phyloP scores from a whole-genome alignment of 768 basidiomycete genomes.

The Lactarius vividus region DNA sequence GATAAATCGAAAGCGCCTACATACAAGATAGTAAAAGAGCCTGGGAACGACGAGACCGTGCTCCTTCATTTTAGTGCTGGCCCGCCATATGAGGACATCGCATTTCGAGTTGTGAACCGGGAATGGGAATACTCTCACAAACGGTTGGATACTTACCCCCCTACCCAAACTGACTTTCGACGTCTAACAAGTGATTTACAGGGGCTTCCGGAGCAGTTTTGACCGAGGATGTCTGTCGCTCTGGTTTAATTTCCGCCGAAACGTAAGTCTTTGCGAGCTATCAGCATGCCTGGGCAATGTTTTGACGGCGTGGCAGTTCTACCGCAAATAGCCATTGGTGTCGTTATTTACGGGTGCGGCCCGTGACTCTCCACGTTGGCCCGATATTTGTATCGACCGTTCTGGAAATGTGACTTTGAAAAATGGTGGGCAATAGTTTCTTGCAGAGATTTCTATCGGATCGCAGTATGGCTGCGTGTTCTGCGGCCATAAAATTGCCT shows the following conservation, averaged over 20 bases:
- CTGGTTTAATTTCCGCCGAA: conserved; percentile 95
- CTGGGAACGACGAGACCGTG: conserved; percentile 93
- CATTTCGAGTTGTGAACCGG: conserved; percentile 94
- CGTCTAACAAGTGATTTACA: conserved; percentile 35
- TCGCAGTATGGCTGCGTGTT: conserved; percentile 20
- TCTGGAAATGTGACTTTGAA: conserved; percentile 34
- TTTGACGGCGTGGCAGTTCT: conserved; percentile 48
- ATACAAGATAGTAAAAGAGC: conserved; percentile 92
- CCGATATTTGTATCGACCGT: conserved; percentile 28
- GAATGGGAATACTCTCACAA: conserved; percentile 99
- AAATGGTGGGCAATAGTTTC: conserved; percentile 18
- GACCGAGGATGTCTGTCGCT: conserved; percentile 94
- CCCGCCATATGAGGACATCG: conserved; percentile 98
- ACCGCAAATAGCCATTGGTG: conserved; percentile 58
- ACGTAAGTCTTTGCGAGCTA: conserved; percentile 52
- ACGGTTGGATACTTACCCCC: conserved; percentile 47
- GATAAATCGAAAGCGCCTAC: conserved; percentile 97
- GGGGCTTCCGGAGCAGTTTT: conserved; percentile 95
- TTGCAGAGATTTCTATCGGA: conserved; percentile 23
- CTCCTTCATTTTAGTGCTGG: conserved; percentile 93
- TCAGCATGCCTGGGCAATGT: conserved; percentile 25
- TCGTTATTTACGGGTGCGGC: conserved; percentile 24
- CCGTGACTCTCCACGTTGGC: conserved; percentile 26
- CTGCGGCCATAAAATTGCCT: conserved; percentile 9
- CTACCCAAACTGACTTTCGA: neutral